These are phyloP conservation scores for Chrysosporium queenslandicum DNA, from an alignment of 2,329 filamentous ascomycete genomes.

Conservation along the genomic window DNA sequence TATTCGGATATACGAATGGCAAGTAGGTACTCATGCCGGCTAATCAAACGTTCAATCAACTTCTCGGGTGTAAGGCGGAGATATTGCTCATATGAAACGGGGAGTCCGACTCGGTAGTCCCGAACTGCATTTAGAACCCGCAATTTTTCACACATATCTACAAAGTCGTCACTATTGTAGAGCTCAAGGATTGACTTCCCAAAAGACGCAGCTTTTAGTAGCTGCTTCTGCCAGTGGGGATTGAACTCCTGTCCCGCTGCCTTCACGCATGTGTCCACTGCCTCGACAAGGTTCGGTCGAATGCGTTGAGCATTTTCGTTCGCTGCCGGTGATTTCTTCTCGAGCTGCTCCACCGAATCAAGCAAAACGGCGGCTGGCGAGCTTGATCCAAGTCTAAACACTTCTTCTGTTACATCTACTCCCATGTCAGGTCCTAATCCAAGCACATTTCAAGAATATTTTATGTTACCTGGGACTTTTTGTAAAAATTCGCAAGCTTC, in stretches of 20 bases:
- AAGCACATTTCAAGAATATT: not conserved
- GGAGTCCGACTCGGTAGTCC: constrained; percentile 82
- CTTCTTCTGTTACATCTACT: constrained; percentile 65
- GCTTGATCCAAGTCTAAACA: constrained; percentile 79
- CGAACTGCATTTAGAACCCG: constrained; percentile 86
- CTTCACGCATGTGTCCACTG: constrained; percentile 86
- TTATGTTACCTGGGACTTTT: constrained; percentile 57
- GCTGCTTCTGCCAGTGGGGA: constrained; percentile 83
- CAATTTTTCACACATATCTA: constrained; percentile 92
- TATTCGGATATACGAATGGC: constrained; percentile 83
- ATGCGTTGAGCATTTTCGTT: constrained; percentile 97
- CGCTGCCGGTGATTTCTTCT: constrained; percentile 89
- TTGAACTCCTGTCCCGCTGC: constrained; percentile 89
- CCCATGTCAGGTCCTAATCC: constrained; percentile 8
- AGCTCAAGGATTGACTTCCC: constrained; percentile 95
- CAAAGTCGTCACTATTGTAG: constrained; percentile 97
- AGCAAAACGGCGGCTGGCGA: constrained; percentile 85
- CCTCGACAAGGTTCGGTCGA: constrained; percentile 73
- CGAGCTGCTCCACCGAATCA: constrained; percentile 82
- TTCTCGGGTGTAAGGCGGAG: constrained; percentile 80
- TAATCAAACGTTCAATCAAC: constrained; percentile 75
- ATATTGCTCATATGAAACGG: constrained; percentile 88
- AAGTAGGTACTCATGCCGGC: constrained; percentile 80
- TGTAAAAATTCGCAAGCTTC: constrained; percentile 97
- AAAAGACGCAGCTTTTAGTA: constrained; percentile 93